phyloP scores from a whole-genome alignment of 2,329 filamentous ascomycete genomes.

The Hysterium pulicare region DNA sequence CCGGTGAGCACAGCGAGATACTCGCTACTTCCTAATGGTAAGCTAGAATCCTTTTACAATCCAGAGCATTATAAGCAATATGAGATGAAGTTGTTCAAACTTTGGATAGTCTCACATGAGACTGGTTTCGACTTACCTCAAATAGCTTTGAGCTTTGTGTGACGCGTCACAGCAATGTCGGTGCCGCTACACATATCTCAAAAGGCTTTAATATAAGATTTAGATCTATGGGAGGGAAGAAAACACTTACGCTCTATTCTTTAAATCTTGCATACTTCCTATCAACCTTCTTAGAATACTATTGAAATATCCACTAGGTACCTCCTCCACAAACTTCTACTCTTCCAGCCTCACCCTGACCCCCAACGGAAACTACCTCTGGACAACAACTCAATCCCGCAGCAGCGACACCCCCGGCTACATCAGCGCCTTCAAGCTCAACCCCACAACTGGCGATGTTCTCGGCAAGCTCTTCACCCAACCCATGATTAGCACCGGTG shows the following conservation, averaged over 20 bases:
- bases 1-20: background rate
- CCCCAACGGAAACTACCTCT: background rate
- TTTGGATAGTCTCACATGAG: too few relatives aligned
- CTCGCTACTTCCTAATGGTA: background rate
- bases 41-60: too few relatives aligned
- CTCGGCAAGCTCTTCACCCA: background rate
- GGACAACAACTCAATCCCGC: background rate
- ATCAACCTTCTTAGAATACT: too few relatives aligned
- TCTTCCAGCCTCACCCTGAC: background rate
- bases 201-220: too few relatives aligned
- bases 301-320: too few relatives aligned
- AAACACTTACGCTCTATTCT: background rate
- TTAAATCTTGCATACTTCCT: background rate
- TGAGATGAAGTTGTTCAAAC: too few relatives aligned
- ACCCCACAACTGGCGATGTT: background rate
- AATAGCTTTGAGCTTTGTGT: too few relatives aligned
- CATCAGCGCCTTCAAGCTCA: background rate
- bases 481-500: background rate
- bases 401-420: background rate
- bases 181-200: too few relatives aligned
- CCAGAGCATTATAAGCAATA: too few relatives aligned
- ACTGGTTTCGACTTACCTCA: too few relatives aligned
- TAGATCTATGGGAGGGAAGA: too few relatives aligned
- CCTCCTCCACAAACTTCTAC: background rate
- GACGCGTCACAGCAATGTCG: too few relatives aligned